Conservation (phyloP, 441 rosid species). For the Croton setiger region DNA sequence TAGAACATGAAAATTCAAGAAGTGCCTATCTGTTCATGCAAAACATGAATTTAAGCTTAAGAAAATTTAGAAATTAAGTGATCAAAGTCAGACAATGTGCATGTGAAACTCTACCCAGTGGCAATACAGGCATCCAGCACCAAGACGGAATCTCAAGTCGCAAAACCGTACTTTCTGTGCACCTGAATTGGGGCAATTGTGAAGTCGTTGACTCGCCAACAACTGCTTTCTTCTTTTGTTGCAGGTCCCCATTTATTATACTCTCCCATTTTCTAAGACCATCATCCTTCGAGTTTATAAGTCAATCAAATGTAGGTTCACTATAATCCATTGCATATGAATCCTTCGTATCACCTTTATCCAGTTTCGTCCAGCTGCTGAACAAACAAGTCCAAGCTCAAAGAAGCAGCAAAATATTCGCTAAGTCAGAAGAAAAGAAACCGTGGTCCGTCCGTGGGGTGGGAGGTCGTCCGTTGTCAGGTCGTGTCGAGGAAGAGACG, state of each 20-base stretch:
- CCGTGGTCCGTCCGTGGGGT: too few species aligned
- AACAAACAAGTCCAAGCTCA: too few species aligned
- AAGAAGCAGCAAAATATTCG: too few species aligned
- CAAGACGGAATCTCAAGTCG: conserved; percentile 71
- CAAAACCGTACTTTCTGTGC: conserved; percentile 52
- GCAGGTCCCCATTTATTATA: conserved; percentile 54
- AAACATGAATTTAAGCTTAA: neutral
- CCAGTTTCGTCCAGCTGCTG: too few species aligned
- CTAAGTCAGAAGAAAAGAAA: too few species aligned
- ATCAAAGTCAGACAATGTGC: neutral
- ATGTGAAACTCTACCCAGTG: conserved; percentile 56
- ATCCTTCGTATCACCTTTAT: conserved; percentile 76
- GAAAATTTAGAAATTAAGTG: neutral
- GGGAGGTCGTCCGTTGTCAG: too few species aligned
- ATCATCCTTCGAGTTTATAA: conserved; percentile 59
- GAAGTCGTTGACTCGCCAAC: conserved; percentile 40
- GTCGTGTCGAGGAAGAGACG: too few species aligned
- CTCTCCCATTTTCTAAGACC: conserved; percentile 71
- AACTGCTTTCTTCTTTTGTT: conserved; percentile 49
- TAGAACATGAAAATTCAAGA: neutral
- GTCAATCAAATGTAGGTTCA: conserved; percentile 71
- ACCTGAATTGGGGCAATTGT: conserved; percentile 51
- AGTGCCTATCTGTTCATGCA: conserved; percentile 5
- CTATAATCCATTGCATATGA: conserved; percentile 61
- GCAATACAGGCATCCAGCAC: conserved; percentile 80